phyloP scores from a whole-genome alignment of 306 rosid genomes.

The Castanospermum australe region DNA sequence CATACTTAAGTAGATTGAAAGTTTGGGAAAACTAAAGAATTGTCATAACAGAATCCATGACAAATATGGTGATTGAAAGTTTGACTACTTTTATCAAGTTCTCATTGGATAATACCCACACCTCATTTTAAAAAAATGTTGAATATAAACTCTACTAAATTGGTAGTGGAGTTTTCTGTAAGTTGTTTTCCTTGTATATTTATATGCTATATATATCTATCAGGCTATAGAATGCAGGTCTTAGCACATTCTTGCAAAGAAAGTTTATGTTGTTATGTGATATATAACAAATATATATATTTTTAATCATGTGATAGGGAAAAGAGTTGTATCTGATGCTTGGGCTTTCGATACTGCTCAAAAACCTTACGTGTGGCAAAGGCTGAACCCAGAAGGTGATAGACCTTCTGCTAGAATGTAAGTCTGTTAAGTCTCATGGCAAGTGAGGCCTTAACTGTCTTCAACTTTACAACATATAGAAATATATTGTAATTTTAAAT shows the following conservation, averaged over 20 bases:
- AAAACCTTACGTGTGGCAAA: constrained; percentile 94
- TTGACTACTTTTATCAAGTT: constrained; percentile 7
- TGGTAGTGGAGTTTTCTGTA: background rate
- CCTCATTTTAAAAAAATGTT: background rate
- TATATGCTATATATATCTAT: constrained; percentile 20
- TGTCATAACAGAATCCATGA: background rate
- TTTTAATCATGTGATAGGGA: constrained; percentile 61
- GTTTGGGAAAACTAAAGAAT: background rate
- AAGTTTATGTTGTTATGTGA: constrained; percentile 22
- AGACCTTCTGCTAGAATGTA: constrained; percentile 98
- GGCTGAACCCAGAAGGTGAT: constrained; percentile 93
- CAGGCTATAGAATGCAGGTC: constrained; percentile 6
- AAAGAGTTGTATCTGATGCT: constrained; percentile 88
- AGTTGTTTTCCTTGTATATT: constrained; percentile 17
- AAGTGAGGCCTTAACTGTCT: constrained; percentile 8
- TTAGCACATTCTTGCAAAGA: constrained; percentile 4
- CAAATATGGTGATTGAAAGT: constrained; percentile 9
- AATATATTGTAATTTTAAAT: background rate
- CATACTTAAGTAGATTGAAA: background rate
- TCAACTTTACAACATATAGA: background rate
- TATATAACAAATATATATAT: constrained; percentile 17
- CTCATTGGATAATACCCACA: constrained; percentile 1
- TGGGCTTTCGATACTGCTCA: constrained; percentile 98
- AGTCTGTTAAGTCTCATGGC: constrained; percentile 40
- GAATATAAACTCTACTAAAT: background rate